Evolutionary conservation across 352 stramenopile genomes (phyloP).

Genomic region (Paralagenidium karlingii): DNA sequence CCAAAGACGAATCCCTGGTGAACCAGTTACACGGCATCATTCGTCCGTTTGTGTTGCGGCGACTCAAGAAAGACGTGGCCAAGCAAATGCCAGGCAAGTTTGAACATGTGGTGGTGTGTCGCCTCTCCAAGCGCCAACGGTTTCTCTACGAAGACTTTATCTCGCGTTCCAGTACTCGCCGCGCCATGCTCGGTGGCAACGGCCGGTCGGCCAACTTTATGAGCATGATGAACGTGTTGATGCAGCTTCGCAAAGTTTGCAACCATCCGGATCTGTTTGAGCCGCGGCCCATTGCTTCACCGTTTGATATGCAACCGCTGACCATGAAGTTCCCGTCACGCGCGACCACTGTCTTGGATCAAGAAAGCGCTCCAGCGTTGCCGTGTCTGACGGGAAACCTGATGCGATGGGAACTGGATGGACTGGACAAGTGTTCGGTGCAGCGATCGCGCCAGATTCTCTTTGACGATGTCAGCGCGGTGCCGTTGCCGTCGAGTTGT

Average conservation of each 20-base stretch:
- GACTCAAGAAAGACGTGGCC: conserved; percentile 96
- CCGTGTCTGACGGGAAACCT: too few relatives aligned
- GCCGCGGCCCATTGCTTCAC: conserved; percentile 87
- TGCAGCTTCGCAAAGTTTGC: conserved; percentile 96
- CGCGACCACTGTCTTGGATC: conserved; percentile 17
- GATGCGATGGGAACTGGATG: conserved; percentile 22
- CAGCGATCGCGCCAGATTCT: background rate
- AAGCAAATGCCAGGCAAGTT: conserved; percentile 96
- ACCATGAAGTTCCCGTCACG: background rate
- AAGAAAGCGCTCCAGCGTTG: too few relatives aligned
- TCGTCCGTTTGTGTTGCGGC: conserved; percentile 93
- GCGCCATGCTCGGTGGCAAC: conserved; percentile 80
- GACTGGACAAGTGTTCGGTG: conserved; percentile 1
- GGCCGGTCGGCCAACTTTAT: conserved; percentile 86
- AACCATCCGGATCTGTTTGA: conserved; percentile 99
- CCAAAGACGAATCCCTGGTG: conserved; percentile 85
- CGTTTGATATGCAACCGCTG: conserved; percentile 65
- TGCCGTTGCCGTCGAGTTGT: too few relatives aligned
- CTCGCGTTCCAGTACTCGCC: conserved; percentile 86
- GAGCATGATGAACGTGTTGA: conserved; percentile 99
- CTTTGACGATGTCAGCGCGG: conserved; percentile 12
- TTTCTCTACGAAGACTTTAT: conserved; percentile 99
- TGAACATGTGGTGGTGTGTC: conserved; percentile 93
- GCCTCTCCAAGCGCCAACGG: conserved; percentile 90
- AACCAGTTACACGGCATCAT: conserved; percentile 95